A percentile compares a stretch with the other conserved stretches of the same genome.
Evolutionary conservation across 176 grass and related monocot species (phyloP).

Genomic region (Rhynchospora tenuis): DNA sequence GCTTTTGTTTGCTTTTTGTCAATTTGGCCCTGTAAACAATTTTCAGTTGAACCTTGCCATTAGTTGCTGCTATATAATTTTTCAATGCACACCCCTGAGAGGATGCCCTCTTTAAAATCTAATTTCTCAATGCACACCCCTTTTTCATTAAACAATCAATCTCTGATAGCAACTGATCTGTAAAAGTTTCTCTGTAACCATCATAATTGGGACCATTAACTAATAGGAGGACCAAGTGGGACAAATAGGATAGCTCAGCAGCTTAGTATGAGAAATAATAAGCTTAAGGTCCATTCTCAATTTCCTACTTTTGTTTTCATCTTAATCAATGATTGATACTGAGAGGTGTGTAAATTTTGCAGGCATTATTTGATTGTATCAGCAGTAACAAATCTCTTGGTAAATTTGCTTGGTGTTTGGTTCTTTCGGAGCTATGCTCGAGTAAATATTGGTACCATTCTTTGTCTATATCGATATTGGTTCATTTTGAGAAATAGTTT

Average conservation of each 20-base stretch:
- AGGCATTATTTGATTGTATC: slow-evolving; percentile 96
- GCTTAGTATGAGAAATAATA: neutral
- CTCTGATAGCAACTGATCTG: neutral
- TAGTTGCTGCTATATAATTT: neutral
- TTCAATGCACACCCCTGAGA: neutral
- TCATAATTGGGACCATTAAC: neutral
- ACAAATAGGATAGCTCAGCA: neutral
- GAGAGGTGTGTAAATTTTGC: slow-evolving; percentile 12
- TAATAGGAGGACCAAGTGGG: neutral
- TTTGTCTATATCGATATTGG: neutral
- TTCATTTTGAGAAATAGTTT: slow-evolving; percentile 5
- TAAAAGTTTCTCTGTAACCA: neutral
- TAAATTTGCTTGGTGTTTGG: slow-evolving; percentile 96
- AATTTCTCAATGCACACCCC: neutral
- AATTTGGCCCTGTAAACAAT: neutral
- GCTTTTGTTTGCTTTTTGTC: neutral
- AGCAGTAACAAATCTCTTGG: slow-evolving; percentile 93
- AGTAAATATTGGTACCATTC: slow-evolving; percentile 67
- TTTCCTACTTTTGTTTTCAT: neutral
- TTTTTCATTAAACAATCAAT: neutral
- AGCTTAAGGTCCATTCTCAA: neutral
- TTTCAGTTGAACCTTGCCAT: neutral
- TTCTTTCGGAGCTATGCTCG: slow-evolving; percentile 91
- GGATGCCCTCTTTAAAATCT: neutral
- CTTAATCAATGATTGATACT: neutral